A percentile compares a stretch with the other conserved stretches of the same genome.
Conservation (phyloP, 2,329 filamentous ascomycete species). For the Aspergillus eucalypticola region DNA sequence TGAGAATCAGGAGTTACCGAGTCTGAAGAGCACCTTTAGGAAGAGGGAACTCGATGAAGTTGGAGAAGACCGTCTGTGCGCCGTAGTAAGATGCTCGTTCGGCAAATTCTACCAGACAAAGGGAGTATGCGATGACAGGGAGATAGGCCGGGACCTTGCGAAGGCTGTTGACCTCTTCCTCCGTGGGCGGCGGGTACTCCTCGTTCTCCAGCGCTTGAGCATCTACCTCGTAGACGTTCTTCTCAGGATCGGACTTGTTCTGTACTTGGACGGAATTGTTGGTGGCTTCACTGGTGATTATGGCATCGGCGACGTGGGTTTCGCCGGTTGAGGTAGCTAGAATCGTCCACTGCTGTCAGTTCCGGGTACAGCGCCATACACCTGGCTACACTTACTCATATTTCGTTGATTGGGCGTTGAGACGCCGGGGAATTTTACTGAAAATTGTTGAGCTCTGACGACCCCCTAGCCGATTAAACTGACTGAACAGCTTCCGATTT, state of each 20-base stretch:
- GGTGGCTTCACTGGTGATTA: neutral
- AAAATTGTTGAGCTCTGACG: neutral
- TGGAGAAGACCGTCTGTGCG: slow-evolving; percentile 57
- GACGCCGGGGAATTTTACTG: neutral
- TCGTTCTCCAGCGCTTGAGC: slow-evolving; percentile 6
- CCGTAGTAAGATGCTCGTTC: slow-evolving; percentile 65
- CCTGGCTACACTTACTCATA: neutral
- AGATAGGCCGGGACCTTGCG: slow-evolving; percentile 54
- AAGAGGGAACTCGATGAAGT: slow-evolving; percentile 63
- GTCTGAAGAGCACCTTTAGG: slow-evolving; percentile 51
- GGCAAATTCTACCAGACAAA: slow-evolving; percentile 62
- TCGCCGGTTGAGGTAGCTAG: slow-evolving; percentile 2
- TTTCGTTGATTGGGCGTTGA: neutral
- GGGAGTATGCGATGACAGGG: slow-evolving; percentile 55
- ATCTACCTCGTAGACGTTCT: neutral
- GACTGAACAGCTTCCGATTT: too few species aligned
- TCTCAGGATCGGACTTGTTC: slow-evolving; percentile 2
- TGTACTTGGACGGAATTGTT: neutral
- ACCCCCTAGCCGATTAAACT: too few species aligned
- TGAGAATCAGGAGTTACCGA: neutral
- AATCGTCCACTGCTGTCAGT: neutral
- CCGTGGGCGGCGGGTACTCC: slow-evolving; percentile 45
- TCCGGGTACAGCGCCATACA: neutral
- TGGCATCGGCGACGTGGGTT: slow-evolving; percentile 1
- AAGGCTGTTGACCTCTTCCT: slow-evolving; percentile 49